phyloP scores from a whole-genome alignment of 805 yeast genomes.

The Starmera dryadoides region DNA sequence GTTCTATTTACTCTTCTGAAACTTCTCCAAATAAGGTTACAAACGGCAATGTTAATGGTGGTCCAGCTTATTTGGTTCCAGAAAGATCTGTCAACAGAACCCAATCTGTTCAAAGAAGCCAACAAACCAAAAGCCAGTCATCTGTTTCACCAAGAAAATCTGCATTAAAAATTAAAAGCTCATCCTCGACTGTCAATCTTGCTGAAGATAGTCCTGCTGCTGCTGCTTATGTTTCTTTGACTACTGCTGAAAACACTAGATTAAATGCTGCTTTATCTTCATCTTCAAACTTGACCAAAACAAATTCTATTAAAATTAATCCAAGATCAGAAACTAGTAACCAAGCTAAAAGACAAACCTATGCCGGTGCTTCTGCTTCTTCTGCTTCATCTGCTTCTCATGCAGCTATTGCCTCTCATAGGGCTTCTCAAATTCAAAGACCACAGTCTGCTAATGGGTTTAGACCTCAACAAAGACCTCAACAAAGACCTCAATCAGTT shows the following conservation, averaged over 20 bases:
- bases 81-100: constrained; percentile 25
- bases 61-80: constrained; percentile 12
- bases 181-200: constrained; percentile 17
- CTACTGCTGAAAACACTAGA: constrained; percentile 77
- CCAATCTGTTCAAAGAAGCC: constrained; percentile 17
- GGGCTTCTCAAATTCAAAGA: constrained; percentile 1
- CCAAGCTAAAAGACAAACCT: neutral
- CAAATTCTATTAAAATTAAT: constrained; percentile 23
- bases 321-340: constrained; percentile 13
- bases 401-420: constrained; percentile 2
- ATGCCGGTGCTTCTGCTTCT: neutral
- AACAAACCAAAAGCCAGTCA: no score
- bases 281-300: constrained; percentile 10
- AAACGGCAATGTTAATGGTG: neutral
- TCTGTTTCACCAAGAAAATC: no score
- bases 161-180: constrained; percentile 26
- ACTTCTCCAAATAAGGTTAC: constrained; percentile 1
- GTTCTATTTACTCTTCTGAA: constrained; percentile 8
- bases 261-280: constrained; percentile 53
- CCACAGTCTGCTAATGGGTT: constrained; percentile 4
- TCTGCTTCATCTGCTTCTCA: constrained; percentile 9
- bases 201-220: constrained; percentile 36
- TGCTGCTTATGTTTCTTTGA: constrained; percentile 56
- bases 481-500: constrained; percentile 19
- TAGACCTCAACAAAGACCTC: constrained; percentile 3